phyloP scores from a whole-genome alignment of 306 rosid species.

The Dicorynia guianensis region DNA sequence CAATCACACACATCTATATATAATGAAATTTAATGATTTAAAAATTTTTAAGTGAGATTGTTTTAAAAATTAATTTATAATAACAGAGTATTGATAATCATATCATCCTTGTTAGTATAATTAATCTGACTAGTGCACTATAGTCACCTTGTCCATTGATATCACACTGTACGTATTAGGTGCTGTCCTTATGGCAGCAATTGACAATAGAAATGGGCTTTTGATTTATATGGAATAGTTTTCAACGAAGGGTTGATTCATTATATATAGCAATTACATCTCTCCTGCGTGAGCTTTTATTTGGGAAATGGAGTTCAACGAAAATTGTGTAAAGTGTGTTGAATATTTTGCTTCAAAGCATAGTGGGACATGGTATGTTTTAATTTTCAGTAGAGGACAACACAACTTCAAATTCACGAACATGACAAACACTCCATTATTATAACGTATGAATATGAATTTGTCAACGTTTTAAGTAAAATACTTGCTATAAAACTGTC shows the following conservation, averaged over 20 bases:
- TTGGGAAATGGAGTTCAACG: not conserved
- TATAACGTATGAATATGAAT: not conserved
- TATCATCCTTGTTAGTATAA: no score
- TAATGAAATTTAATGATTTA: no score
- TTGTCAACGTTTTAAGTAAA: slow-evolving; percentile 25
- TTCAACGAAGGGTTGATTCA: not conserved
- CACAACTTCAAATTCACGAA: not conserved
- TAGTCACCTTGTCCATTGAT: not conserved
- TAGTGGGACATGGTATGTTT: not conserved
- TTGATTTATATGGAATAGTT: not conserved
- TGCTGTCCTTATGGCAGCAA: not conserved
- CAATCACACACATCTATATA: no score
- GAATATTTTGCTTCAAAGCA: not conserved
- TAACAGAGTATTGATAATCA: no score
- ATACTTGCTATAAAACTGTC: not conserved
- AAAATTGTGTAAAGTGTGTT: not conserved
- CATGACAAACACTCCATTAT: not conserved
- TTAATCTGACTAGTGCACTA: not conserved
- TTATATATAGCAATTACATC: not conserved
- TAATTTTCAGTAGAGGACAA: not conserved
- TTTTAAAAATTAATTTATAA: no score
- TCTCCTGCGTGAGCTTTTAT: not conserved
- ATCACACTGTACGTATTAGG: no score
- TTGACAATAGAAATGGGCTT: not conserved
- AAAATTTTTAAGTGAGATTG: no score